Conservation (phyloP, 345 rosid genomes). For the Psidium friedrichsthalianum region DNA sequence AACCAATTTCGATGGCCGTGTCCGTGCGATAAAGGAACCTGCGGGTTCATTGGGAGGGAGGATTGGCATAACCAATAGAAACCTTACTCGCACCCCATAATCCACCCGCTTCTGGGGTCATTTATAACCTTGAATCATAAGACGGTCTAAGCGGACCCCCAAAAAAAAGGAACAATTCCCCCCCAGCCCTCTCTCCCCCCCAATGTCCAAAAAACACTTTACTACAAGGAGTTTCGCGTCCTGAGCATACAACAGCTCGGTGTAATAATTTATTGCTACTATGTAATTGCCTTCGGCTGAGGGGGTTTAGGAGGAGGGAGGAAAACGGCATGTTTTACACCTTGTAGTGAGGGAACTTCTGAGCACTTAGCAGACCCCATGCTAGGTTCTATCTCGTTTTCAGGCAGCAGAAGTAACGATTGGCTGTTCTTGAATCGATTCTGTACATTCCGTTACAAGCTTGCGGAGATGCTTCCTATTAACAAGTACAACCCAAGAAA, state of each 20-base stretch:
- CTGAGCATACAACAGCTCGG: not conserved
- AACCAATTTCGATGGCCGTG: too few relatives aligned
- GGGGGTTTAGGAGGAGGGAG: slow-evolving; percentile 36
- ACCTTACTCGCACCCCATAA: not conserved
- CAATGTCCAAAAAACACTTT: not conserved
- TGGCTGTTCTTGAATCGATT: slow-evolving; percentile 28
- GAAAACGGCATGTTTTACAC: too few relatives aligned
- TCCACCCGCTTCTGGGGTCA: not conserved
- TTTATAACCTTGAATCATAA: not conserved
- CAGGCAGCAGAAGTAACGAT: slow-evolving; percentile 5
- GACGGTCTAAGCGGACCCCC: not conserved
- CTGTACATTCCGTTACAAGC: slow-evolving; percentile 59
- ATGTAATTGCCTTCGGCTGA: slow-evolving; percentile 46
- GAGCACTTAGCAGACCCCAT: slow-evolving; percentile 22
- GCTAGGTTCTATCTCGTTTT: slow-evolving; percentile 22
- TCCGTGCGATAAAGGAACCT: too few relatives aligned
- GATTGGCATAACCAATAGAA: too few relatives aligned
- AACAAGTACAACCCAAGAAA: not conserved
- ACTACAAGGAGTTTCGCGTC: not conserved
- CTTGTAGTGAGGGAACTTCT: slow-evolving; percentile 48
- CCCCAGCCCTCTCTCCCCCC: too few relatives aligned
- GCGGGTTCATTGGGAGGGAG: too few relatives aligned
- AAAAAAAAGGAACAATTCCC: not conserved
- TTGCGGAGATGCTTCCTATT: slow-evolving; percentile 67
- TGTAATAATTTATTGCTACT: slow-evolving; percentile 1